These are phyloP conservation scores for Sarocladium kiliense DNA, from an alignment of 2,329 filamentous ascomycete species.

Conservation along the genomic window DNA sequence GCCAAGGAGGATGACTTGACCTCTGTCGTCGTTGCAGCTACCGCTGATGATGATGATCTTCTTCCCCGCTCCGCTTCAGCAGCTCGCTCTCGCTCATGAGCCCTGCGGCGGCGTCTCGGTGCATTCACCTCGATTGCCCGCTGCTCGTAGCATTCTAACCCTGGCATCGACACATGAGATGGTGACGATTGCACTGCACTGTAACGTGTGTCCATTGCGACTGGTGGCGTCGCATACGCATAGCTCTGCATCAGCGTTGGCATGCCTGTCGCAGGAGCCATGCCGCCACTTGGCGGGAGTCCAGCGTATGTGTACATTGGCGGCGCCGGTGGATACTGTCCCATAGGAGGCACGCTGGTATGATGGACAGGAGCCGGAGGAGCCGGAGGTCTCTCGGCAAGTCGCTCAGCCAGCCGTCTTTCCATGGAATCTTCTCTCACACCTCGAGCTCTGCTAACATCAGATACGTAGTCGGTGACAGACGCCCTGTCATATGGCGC, in stretches of 20 bases:
- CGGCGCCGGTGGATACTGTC: not conserved
- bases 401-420: slow-evolving; percentile 44
- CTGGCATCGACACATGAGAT: not conserved
- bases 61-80: not conserved
- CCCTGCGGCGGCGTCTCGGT: not conserved
- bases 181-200: not conserved
- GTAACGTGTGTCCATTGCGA: not conserved
- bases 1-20: slow-evolving; percentile 38
- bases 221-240: not conserved
- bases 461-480: slow-evolving; percentile 35
- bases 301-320: not conserved
- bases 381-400: slow-evolving; percentile 30
- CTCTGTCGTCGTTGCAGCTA: slow-evolving; percentile 2
- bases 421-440: slow-evolving; percentile 39
- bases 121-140: not conserved
- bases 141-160: not conserved
- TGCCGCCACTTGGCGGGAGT: not conserved
- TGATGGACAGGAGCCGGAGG: not conserved
- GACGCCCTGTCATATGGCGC: slow-evolving; percentile 21
- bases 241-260: not conserved
- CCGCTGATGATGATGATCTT: not conserved
- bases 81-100: not conserved
- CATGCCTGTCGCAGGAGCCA: not conserved
- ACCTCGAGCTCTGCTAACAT: slow-evolving; percentile 37
- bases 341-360: not conserved